These are phyloP conservation scores for Elaeagnus macrophylla DNA, from an alignment of 306 rosid genomes.

Conservation along the genomic window DNA sequence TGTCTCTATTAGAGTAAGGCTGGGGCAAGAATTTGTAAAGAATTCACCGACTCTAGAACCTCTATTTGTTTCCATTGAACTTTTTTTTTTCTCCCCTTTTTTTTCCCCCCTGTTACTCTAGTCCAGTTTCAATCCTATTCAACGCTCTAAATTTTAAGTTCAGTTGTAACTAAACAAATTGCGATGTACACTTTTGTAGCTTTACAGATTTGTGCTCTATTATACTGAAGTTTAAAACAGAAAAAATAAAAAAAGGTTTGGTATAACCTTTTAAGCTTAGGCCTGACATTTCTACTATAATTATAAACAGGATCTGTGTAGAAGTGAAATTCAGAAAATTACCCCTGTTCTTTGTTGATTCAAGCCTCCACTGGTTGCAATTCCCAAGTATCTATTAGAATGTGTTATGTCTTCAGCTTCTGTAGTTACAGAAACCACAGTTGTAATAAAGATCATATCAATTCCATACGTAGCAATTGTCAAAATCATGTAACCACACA, in stretches of 20 bases:
- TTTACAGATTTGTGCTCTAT: not conserved
- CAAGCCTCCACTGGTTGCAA: slow-evolving; percentile 98
- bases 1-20: no score
- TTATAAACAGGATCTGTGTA: no score
- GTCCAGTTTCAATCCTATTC: no score
- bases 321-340: slow-evolving; percentile 17
- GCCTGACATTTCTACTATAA: no score
- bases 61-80: not conserved
- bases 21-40: not conserved
- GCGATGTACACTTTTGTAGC: no score
- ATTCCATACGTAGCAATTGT: not conserved
- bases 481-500: no score
- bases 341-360: slow-evolving; percentile 99
- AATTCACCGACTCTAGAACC: not conserved
- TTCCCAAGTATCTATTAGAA: slow-evolving; percentile 61
- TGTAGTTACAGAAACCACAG: slow-evolving; percentile 22
- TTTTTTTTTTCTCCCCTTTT: no score
- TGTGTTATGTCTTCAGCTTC: slow-evolving; percentile 50
- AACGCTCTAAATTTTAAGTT: no score
- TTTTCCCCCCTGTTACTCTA: no score
- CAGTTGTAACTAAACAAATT: no score
- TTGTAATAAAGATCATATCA: slow-evolving; percentile 11
- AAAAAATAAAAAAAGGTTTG: no score
- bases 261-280: no score
- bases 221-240: not conserved